phyloP scores from a whole-genome alignment of 2,329 filamentous ascomycete genomes.

The Microsporum ferrugineum region DNA sequence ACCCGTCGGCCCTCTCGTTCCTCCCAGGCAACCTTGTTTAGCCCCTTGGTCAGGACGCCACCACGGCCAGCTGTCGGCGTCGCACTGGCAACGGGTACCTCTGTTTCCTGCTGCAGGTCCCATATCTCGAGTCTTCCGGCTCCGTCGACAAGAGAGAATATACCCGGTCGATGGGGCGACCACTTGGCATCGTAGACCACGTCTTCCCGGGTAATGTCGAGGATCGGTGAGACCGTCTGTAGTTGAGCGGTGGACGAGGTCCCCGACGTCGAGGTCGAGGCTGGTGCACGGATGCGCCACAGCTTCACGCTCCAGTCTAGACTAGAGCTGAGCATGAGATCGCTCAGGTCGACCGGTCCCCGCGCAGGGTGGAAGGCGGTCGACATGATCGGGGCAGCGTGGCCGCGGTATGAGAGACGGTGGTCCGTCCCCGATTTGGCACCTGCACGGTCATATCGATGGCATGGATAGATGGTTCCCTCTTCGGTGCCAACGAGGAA shows the following conservation, averaged over 20 bases:
- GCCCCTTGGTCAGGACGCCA: slow-evolving; percentile 64
- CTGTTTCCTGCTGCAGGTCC: slow-evolving; percentile 85
- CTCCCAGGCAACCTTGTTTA: slow-evolving; percentile 96
- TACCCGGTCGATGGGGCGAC: slow-evolving; percentile 86
- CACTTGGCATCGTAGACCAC: slow-evolving; percentile 93
- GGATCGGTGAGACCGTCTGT: slow-evolving; percentile 56
- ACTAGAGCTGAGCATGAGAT: slow-evolving; percentile 81
- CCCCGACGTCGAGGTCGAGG: slow-evolving; percentile 26
- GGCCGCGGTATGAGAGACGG: slow-evolving; percentile 76
- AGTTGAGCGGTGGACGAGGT: slow-evolving; percentile 25
- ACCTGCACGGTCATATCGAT: slow-evolving; percentile 91
- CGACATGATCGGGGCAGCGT: slow-evolving; percentile 89
- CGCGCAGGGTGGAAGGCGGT: slow-evolving; percentile 89
- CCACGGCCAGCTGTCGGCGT: slow-evolving; percentile 53
- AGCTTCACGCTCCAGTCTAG: slow-evolving; percentile 96
- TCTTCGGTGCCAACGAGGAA: slow-evolving; percentile 96
- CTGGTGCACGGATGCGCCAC: slow-evolving; percentile 67
- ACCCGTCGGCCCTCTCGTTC: slow-evolving; percentile 73
- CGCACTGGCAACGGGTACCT: slow-evolving; percentile 77
- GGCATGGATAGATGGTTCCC: slow-evolving; percentile 89
- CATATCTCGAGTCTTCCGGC: slow-evolving; percentile 86
- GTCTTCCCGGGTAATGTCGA: slow-evolving; percentile 89
- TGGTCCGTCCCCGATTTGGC: slow-evolving; percentile 92
- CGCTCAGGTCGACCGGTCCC: slow-evolving; percentile 86
- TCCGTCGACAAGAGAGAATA: slow-evolving; percentile 90